Conservation (phyloP, 164 flowering plant species). For the Nelumbo lutea region DNA sequence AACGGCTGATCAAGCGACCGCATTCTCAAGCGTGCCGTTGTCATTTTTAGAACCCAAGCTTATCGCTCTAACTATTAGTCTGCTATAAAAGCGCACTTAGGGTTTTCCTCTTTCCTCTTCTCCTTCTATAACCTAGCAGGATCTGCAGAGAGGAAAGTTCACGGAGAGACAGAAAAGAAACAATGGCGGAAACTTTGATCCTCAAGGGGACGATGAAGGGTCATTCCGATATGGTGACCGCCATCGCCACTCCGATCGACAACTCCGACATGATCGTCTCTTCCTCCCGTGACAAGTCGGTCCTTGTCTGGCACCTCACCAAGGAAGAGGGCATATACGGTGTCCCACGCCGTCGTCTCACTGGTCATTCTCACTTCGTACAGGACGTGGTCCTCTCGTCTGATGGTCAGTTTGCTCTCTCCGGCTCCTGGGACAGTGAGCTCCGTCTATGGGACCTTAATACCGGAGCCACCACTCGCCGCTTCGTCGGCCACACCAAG, state of each 20-base stretch:
- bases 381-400: slow-evolving; percentile 74
- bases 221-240: slow-evolving; percentile 73
- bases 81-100: background rate
- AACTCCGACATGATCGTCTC: slow-evolving; percentile 72
- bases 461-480: slow-evolving; percentile 50
- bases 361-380: slow-evolving; percentile 78
- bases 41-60: background rate
- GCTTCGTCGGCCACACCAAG: slow-evolving; percentile 79
- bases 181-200: slow-evolving; percentile 40
- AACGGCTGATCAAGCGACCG: no score
- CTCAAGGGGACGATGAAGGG: slow-evolving; percentile 62
- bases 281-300: slow-evolving; percentile 75
- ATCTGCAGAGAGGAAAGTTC: background rate
- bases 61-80: background rate
- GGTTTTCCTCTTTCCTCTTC: background rate
- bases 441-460: slow-evolving; percentile 75
- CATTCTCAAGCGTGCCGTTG: background rate
- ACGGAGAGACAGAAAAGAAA: background rate
- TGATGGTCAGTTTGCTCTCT: slow-evolving; percentile 77
- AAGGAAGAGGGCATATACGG: slow-evolving; percentile 60
- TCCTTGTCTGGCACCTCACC: slow-evolving; percentile 65
- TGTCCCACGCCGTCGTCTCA: slow-evolving; percentile 64
- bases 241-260: slow-evolving; percentile 77
- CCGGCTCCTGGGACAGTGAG: slow-evolving; percentile 80
- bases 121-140: background rate